Percentiles rank a stretch among this genome's conserved stretches.
phyloP scores from a whole-genome alignment of 2,329 filamentous ascomycete species.

The Dothideomycetes sp. region DNA sequence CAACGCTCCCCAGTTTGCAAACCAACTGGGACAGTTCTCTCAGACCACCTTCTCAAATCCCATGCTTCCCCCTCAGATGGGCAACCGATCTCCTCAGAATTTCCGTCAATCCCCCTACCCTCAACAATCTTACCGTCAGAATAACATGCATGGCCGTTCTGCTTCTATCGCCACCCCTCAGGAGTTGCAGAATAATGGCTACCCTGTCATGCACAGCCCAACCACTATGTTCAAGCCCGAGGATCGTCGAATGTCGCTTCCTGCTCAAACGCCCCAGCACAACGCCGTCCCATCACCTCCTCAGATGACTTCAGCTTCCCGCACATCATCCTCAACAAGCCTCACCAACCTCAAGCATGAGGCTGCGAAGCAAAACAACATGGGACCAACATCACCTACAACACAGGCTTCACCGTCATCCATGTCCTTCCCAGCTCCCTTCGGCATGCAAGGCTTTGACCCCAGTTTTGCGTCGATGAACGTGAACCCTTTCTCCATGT shows the following conservation, averaged over 20 bases:
- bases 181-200: conserved; percentile 19
- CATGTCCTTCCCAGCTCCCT: too few relatives aligned
- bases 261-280: conserved; percentile 20
- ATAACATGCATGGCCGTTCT: conserved; percentile 32
- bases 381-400: conserved; percentile 10
- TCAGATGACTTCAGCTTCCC: conserved; percentile 20
- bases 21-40: conserved; percentile 24
- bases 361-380: conserved; percentile 6
- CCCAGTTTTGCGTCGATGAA: conserved; percentile 26
- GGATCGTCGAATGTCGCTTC: conserved; percentile 36
- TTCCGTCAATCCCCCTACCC: conserved; percentile 36
- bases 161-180: conserved; percentile 37
- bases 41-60: conserved; percentile 19
- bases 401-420: conserved; percentile 12
- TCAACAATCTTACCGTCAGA: conserved; percentile 23
- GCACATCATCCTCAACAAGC: conserved; percentile 17
- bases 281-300: conserved; percentile 16
- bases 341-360: conserved; percentile 18
- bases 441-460: conserved; percentile 22
- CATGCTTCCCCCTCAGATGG: conserved; percentile 22
- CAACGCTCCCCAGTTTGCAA: conserved; percentile 32
- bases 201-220: conserved; percentile 13
- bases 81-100: conserved; percentile 18
- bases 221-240: conserved; percentile 17
- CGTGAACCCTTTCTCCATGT: conserved; percentile 39